Conservation (phyloP, 495 filamentous ascomycete genomes). For the Xylaria castorea region DNA sequence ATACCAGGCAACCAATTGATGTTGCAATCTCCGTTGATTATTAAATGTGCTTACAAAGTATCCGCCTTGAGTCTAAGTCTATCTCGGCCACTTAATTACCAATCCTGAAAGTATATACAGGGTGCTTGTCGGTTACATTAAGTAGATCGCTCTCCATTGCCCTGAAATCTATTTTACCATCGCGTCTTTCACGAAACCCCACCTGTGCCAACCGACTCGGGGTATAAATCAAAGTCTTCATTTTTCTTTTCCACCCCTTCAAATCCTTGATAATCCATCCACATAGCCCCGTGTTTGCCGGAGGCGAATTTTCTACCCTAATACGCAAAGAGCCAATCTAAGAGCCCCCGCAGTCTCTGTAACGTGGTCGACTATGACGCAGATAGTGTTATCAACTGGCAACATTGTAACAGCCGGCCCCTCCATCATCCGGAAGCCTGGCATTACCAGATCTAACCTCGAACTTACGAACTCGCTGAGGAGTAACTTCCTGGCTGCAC, state of each 20-base stretch:
- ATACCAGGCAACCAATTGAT: conserved; percentile 12
- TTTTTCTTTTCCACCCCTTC: conserved; percentile 11
- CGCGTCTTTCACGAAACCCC: conserved; percentile 20
- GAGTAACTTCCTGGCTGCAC: conserved; percentile 75
- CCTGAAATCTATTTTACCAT: neutral
- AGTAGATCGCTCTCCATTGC: conserved; percentile 7
- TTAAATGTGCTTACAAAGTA: conserved; percentile 27
- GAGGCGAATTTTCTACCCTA: neutral
- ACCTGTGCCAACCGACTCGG: conserved; percentile 14
- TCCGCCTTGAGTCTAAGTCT: conserved; percentile 6
- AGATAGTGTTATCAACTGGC: conserved; percentile 87
- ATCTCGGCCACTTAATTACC: conserved; percentile 22
- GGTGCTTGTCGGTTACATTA: neutral
- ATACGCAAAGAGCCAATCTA: neutral
- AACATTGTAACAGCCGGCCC: conserved; percentile 85
- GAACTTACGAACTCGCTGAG: conserved; percentile 88
- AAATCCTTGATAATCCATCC: conserved; percentile 1
- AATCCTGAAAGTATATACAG: conserved; percentile 5
- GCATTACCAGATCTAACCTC: conserved; percentile 80
- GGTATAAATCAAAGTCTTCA: conserved; percentile 22
- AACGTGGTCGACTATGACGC: conserved; percentile 59
- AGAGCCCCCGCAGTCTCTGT: neutral
- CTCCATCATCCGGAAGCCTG: conserved; percentile 78
- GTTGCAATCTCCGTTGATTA: conserved; percentile 27
- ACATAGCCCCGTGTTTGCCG: neutral